phyloP scores from a whole-genome alignment of 78 protist species.

The Isochrysis galbana region DNA sequence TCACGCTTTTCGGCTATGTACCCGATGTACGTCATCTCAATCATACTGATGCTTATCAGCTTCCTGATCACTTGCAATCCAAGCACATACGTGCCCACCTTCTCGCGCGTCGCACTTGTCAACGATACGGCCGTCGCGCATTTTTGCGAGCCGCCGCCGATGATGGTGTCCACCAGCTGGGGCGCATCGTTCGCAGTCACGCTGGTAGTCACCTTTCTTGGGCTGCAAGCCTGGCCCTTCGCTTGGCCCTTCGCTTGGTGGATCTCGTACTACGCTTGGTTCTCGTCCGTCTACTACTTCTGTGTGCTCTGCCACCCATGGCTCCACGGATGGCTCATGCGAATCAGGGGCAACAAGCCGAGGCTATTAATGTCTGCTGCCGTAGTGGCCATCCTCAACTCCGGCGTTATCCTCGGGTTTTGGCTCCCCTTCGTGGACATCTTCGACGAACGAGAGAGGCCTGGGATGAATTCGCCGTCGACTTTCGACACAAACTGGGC shows the following conservation, averaged over 20 bases:
- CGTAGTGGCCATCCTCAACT: too few relatives aligned
- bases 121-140: neutral
- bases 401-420: too few relatives aligned
- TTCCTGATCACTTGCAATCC: neutral
- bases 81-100: neutral
- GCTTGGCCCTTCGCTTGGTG: neutral
- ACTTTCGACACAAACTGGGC: too few relatives aligned
- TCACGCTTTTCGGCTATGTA: neutral
- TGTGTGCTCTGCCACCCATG: neutral
- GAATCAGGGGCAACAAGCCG: too few relatives aligned
- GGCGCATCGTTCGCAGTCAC: neutral
- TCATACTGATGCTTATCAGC: neutral
- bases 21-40: neutral
- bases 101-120: neutral
- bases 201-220: neutral
- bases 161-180: neutral
- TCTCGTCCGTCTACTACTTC: neutral
- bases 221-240: neutral
- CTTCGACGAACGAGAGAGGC: too few relatives aligned
- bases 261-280: neutral
- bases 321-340: neutral
- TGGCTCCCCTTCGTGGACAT: too few relatives aligned
- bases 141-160: neutral
- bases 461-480: too few relatives aligned
- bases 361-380: too few relatives aligned